Percentiles rank a stretch among this genome's conserved stretches.
These are phyloP conservation scores for Prunus salicina DNA, from an alignment of 306 rosid genomes.

Conservation along the genomic window DNA sequence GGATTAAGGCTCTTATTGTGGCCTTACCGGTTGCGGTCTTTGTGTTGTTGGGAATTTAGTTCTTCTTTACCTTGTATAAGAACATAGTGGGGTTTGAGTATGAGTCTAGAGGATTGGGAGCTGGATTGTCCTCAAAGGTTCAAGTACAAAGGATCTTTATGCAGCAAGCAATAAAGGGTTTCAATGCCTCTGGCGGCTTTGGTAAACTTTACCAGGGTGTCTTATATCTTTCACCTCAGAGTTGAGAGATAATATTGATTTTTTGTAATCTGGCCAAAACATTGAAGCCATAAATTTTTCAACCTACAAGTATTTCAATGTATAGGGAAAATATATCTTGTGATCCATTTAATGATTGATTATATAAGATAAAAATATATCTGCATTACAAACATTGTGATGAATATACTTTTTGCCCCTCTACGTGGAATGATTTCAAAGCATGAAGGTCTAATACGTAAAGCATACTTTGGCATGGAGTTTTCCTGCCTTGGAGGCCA, in stretches of 20 bases:
- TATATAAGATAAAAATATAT: background rate
- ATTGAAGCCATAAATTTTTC: background rate
- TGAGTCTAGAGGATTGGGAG: conserved; percentile 74
- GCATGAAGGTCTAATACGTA: background rate
- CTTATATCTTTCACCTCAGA: conserved; percentile 16
- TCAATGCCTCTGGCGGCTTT: conserved; percentile 58
- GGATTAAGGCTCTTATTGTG: conserved; percentile 29
- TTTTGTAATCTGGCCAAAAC: background rate
- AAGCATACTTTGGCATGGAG: conserved; percentile 13
- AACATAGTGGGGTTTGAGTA: conserved; percentile 14
- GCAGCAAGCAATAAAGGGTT: conserved; percentile 67
- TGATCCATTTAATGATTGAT: background rate
- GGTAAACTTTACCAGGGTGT: conserved; percentile 66
- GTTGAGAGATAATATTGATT: too few species aligned
- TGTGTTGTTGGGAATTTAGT: conserved; percentile 21
- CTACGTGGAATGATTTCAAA: background rate
- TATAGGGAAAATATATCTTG: background rate
- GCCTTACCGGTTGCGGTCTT: conserved; percentile 28
- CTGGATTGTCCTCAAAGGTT: conserved; percentile 73
- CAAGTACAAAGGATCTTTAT: conserved; percentile 54
- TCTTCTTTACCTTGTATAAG: conserved; percentile 20
- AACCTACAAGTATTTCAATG: background rate
- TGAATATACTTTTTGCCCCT: background rate
- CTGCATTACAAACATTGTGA: background rate
- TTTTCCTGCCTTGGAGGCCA: conserved; percentile 26